Evolutionary conservation across 257 asterid genomes (phyloP), one percentile per base, ranked within the genome.

Genomic region (Solanum etuberosum): DNA sequence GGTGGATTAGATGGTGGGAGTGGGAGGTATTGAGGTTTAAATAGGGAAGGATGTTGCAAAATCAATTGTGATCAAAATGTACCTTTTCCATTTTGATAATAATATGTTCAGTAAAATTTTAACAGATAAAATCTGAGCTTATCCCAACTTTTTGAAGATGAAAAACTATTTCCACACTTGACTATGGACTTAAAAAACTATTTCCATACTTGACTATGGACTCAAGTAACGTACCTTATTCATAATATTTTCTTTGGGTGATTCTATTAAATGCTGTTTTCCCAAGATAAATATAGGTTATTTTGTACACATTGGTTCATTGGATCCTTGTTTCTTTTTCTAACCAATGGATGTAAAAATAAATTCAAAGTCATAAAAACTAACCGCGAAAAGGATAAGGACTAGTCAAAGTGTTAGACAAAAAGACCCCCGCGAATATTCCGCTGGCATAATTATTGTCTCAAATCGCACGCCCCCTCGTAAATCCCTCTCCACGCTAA

Each of bases 391-490:
- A 76, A 87, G 38, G 78, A 87, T 85, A 31, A 35, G 48, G 86
- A 40, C 83, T 82, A n/a, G 90, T 88, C 92, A 90, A 90, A 90
- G 2, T 51, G 31, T 46, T 88, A 9, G 91, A 88, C 89, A 87
- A 88, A 31, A 63, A 48, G 78, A 15, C 72, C 57, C 84, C 73
- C 89, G 90, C 92, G 89, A 88, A 88, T 90, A 90, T 90, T 87
- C 91, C 90, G 91, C 90, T 67, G 77, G 85, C 88, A 81, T 83
- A 87, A 83, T 88, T 78, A 88, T 90, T 80, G 86, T 81, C 89
- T 61, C 83, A 86, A 81, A 43, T 72, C 86, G 68, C 73, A 72
- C 83, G 68, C 83, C 67, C 61, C 87, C 73, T 85, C 83, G 80
- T 88, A 80, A 81, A 27, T 82, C 35, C 51, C 59, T 80, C 18